Percentiles rank a stretch among this genome's conserved stretches.
Conservation (phyloP, 176 grass and related monocot species). For the Hyparrhenia diplandra region DNA sequence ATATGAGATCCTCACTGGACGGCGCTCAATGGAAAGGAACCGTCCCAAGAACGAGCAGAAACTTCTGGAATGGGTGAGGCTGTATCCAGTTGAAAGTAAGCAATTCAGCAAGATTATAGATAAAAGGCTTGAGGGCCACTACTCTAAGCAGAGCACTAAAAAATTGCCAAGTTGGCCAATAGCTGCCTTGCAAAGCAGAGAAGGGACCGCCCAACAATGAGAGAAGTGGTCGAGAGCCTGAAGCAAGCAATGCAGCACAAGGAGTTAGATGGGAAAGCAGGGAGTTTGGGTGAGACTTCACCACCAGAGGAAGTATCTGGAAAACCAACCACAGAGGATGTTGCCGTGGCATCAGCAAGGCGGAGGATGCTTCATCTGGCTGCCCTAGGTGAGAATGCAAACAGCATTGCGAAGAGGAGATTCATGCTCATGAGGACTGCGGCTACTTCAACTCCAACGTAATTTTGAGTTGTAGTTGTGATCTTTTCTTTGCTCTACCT, state of each 20-base stretch:
- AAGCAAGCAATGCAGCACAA: slow-evolving; percentile 45
- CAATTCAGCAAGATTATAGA: slow-evolving; percentile 59
- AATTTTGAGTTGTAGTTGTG: slow-evolving; percentile 5
- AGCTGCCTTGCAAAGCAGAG: slow-evolving; percentile 59
- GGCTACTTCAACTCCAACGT: slow-evolving; percentile 27
- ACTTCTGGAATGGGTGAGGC: slow-evolving; percentile 72
- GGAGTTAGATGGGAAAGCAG: slow-evolving; percentile 36
- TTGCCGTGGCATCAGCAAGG: slow-evolving; percentile 40
- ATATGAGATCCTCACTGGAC: slow-evolving; percentile 71
- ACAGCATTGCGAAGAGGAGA: slow-evolving; percentile 53
- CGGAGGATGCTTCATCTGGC: slow-evolving; percentile 76
- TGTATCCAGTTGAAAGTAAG: slow-evolving; percentile 39
- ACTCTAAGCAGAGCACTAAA: slow-evolving; percentile 42
- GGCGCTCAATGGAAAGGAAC: slow-evolving; percentile 49
- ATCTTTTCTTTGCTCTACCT: slow-evolving; percentile 15
- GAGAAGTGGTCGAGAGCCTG: slow-evolving; percentile 42
- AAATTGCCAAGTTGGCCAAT: slow-evolving; percentile 58
- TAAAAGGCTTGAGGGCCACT: slow-evolving; percentile 47
- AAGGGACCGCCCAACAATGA: slow-evolving; percentile 59
- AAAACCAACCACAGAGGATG: slow-evolving; percentile 34
- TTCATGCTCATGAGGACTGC: slow-evolving; percentile 50
- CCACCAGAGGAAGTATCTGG: slow-evolving; percentile 8
- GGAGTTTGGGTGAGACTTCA: slow-evolving; percentile 5
- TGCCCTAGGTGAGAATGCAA: slow-evolving; percentile 57
- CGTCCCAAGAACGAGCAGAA: slow-evolving; percentile 59